Conservation (phyloP, 805 yeast species). For the Starmerella apis region DNA sequence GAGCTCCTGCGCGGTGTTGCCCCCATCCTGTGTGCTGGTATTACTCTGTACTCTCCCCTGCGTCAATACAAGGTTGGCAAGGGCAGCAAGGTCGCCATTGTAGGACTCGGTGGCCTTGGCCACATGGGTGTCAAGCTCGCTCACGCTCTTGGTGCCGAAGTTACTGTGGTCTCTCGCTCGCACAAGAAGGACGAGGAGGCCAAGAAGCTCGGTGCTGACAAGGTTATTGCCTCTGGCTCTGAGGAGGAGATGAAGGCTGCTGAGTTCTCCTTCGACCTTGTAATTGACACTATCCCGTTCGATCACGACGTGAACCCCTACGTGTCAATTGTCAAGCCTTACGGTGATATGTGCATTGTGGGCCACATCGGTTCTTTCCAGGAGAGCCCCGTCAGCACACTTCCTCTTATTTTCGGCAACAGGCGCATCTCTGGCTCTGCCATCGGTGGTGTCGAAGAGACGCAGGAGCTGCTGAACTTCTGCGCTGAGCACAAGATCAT, state of each 20-base stretch:
- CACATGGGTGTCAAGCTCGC: conserved; percentile 51
- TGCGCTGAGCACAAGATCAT: conserved; percentile 49
- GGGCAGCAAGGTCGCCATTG: conserved; percentile 46
- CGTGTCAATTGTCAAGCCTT: conserved; percentile 44
- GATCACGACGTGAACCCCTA: conserved; percentile 42
- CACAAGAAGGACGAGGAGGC: conserved; percentile 45
- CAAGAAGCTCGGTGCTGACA: conserved; percentile 45
- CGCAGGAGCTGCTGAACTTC: conserved; percentile 51
- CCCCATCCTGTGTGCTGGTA: conserved; percentile 69
- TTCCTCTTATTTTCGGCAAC: conserved; percentile 39
- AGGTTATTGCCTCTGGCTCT: conserved; percentile 42
- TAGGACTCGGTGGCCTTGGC: conserved; percentile 60
- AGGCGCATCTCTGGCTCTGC: conserved; percentile 36
- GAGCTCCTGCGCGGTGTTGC: conserved; percentile 41
- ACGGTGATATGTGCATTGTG: conserved; percentile 50
- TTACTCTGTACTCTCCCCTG: conserved; percentile 61
- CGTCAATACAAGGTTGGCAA: conserved; percentile 39
- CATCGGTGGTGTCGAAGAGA: conserved; percentile 55
- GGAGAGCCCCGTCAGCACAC: conserved; percentile 38
- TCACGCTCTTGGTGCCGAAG: conserved; percentile 53
- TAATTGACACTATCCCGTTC: conserved; percentile 44
- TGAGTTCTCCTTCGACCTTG: conserved; percentile 38
- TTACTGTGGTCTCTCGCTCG: conserved; percentile 46
- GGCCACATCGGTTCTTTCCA: conserved; percentile 45
- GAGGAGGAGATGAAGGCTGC: conserved; percentile 32